A percentile compares a stretch with the other conserved stretches of the same genome.
These are phyloP conservation scores for Podaxis sp. DNA, from an alignment of 768 basidiomycete genomes.

Conservation along the genomic window DNA sequence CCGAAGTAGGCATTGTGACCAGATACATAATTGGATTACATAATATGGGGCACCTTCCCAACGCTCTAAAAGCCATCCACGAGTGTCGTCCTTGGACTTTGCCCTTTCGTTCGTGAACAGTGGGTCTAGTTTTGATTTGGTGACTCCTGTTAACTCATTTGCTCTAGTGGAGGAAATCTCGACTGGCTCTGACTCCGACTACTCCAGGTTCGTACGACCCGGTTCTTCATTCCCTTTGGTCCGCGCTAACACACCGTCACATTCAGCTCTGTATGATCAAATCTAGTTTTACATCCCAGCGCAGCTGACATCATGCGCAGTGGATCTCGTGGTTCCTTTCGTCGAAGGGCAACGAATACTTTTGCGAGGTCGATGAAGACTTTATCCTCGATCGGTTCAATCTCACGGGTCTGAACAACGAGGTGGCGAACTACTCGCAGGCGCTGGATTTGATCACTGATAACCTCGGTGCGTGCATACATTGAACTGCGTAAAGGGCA, in stretches of 20 bases:
- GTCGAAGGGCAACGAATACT: conserved; percentile 99
- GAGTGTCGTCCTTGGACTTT: too few relatives aligned
- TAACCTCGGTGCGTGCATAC: conserved; percentile 70
- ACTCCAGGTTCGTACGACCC: conserved; percentile 72
- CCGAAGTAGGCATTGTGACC: too few relatives aligned
- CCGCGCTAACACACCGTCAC: conserved; percentile 8
- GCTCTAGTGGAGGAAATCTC: conserved; percentile 77
- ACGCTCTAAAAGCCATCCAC: too few relatives aligned
- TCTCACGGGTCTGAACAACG: conserved; percentile 93
- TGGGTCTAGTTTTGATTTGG: too few relatives aligned
- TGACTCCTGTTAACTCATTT: too few relatives aligned
- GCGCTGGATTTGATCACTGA: conserved; percentile 97
- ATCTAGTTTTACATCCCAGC: neutral
- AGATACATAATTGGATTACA: too few relatives aligned
- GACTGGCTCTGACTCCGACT: conserved; percentile 93
- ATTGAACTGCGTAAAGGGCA: neutral
- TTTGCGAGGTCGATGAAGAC: conserved; percentile 99
- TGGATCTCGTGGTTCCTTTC: conserved; percentile 99
- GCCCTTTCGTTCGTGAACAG: too few relatives aligned
- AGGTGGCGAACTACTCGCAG: conserved; percentile 91
- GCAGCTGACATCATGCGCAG: conserved; percentile 35
- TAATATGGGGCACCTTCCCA: too few relatives aligned
- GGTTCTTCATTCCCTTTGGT: conserved; percentile 18
- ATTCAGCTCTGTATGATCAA: conserved; percentile 13
- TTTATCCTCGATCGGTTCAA: conserved; percentile 99